Percentiles rank a stretch among this genome's conserved stretches.
phyloP scores from a whole-genome alignment of 2,329 filamentous ascomycete genomes.

The Fusarium staphyleae region DNA sequence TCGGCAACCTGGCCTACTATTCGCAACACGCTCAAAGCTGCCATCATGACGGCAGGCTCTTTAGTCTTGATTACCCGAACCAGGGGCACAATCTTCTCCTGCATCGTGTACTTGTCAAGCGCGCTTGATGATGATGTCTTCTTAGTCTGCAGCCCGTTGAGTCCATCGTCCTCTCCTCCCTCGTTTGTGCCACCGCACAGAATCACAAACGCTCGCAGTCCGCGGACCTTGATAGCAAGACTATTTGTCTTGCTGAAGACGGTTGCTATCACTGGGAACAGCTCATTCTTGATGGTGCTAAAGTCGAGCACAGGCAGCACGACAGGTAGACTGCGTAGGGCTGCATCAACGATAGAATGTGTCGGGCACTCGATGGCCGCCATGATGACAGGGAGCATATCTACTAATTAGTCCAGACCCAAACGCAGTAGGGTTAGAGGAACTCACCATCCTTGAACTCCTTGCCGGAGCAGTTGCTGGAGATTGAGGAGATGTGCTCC shows the following conservation, averaged over 20 bases:
- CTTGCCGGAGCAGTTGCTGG: slow-evolving; percentile 83
- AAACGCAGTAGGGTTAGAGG: slow-evolving; percentile 8
- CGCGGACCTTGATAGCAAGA: slow-evolving; percentile 91
- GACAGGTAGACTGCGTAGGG: slow-evolving; percentile 77
- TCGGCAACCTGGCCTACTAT: slow-evolving; percentile 85
- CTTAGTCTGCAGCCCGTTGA: slow-evolving; percentile 75
- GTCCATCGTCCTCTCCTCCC: slow-evolving; percentile 67
- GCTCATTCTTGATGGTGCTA: slow-evolving; percentile 93
- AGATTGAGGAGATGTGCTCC: slow-evolving; percentile 79
- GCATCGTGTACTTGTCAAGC: slow-evolving; percentile 96
- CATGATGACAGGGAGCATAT: slow-evolving; percentile 86
- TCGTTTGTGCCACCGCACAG: slow-evolving; percentile 79
- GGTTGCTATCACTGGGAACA: slow-evolving; percentile 88
- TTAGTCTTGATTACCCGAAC: slow-evolving; percentile 96
- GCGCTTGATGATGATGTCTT: slow-evolving; percentile 75
- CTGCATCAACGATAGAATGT: slow-evolving; percentile 86
- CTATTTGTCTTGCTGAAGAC: slow-evolving; percentile 95
- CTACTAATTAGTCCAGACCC: slow-evolving; percentile 50
- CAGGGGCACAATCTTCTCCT: slow-evolving; percentile 93
- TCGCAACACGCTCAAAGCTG: slow-evolving; percentile 81
- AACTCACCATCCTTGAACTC: slow-evolving; percentile 89
- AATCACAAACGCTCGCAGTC: slow-evolving; percentile 86
- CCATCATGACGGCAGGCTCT: slow-evolving; percentile 97
- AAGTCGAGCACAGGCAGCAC: slow-evolving; percentile 93
- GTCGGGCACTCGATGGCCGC: slow-evolving; percentile 87